These are phyloP conservation scores for Ormosia semicastrata DNA, from an alignment of 306 rosid species.

Conservation along the genomic window DNA sequence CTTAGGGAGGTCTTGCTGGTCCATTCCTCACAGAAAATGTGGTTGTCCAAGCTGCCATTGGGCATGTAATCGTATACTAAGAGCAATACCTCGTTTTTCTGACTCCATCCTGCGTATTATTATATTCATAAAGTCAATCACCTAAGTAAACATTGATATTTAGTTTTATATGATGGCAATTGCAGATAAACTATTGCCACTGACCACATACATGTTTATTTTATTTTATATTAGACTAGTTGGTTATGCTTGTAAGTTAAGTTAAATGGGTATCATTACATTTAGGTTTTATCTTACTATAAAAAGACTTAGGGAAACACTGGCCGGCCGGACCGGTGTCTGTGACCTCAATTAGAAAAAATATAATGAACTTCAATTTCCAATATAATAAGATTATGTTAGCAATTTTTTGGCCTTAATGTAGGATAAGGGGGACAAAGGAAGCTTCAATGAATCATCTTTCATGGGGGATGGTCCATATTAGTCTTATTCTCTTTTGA, in stretches of 20 bases:
- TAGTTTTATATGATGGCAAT: background rate
- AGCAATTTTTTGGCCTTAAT: background rate
- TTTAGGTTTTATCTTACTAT: background rate
- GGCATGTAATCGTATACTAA: conserved; percentile 86
- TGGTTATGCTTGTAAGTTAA: conserved; percentile 17
- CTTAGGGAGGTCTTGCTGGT: conserved; percentile 36
- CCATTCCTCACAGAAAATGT: conserved; percentile 54
- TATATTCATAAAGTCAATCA: background rate
- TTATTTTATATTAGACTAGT: background rate
- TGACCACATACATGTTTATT: background rate
- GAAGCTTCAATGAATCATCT: conserved; percentile 17
- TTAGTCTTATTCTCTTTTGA: too few species aligned
- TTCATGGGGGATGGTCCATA: background rate
- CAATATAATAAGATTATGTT: background rate
- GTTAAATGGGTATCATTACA: background rate
- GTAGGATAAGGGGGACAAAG: background rate
- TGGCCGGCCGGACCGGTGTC: background rate
- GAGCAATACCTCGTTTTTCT: conserved; percentile 58
- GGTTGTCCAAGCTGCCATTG: conserved; percentile 74
- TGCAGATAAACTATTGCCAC: background rate
- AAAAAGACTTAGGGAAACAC: background rate
- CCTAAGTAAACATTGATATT: background rate
- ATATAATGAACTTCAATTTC: background rate
- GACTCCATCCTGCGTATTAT: conserved; percentile 63
- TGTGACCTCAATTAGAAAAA: background rate